Evolutionary conservation across 2,329 filamentous ascomycete species (phyloP), one percentile per base, ranked within the genome.

Genomic region (Emergomyces africanus): DNA sequence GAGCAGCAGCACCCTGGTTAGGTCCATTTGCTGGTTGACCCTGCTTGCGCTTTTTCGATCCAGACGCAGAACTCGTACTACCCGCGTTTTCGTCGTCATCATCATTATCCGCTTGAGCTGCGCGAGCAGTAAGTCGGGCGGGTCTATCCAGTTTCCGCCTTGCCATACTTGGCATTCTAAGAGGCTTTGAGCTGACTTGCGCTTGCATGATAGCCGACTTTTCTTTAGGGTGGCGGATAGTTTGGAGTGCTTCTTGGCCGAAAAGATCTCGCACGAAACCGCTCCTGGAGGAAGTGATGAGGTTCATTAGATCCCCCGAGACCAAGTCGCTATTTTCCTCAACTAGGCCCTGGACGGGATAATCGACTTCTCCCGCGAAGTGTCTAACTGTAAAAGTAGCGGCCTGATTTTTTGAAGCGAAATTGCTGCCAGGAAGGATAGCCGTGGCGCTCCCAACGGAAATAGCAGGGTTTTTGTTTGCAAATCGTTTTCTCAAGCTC

Each of bases 281-380:
- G 70, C 88, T 96, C 74, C 89, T 91, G 60, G 90, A 92, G 4
- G 85, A 85, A 67, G 87, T 89, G 74, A 99, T 87, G 66, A 99
- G 81, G 74, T 95, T 96, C 80, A 99, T 90, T 66, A 99, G 78
- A 72, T 99, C 94, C 30, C 90, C 92, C 3, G 91, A 96, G 63
- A 99, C 94, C 62, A 96, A 84, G 71, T 99, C 94, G 57, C 91
- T 90, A 65, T 99, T 99, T 74, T 96, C 91, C 72, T 99, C 94
- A 2, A 97, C 81, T 25, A 99, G 77, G 5, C 89, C 89, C 66
- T 87, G 86, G 61, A 95, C 82, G 1, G 89, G 86, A 69, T 99
- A 99, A 62, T 99, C 94, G 5, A 99, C 89, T 70, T 97, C 94
- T 56, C 94, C 94, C 44, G 92, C 92, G 72, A 95, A 99, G 73